Evolutionary conservation across 2,329 filamentous ascomycete genomes (phyloP).

Genomic region (Botrytis fragariae): DNA sequence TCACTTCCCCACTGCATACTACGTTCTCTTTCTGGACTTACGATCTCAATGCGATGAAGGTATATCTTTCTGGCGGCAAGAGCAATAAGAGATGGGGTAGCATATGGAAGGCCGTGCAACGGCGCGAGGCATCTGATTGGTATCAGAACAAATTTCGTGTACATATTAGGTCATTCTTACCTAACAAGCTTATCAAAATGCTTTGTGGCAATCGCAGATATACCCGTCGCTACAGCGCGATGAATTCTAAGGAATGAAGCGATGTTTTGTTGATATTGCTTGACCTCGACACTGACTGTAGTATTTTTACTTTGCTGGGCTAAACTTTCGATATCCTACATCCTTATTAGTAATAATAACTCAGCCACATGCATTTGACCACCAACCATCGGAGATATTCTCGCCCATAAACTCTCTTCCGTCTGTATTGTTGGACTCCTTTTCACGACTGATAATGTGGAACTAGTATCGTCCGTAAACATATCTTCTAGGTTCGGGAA

Average conservation of each 20-base stretch:
- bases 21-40: constrained; percentile 68
- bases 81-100: constrained; percentile 78
- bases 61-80: constrained; percentile 87
- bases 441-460: constrained; percentile 39
- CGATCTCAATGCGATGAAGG: constrained; percentile 74
- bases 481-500: constrained; percentile 72
- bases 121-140: constrained; percentile 64
- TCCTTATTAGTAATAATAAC: constrained; percentile 21
- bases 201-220: constrained; percentile 74
- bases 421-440: constrained; percentile 28
- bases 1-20: constrained; percentile 94
- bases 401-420: constrained; percentile 26
- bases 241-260: constrained; percentile 84
- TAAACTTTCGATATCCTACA: constrained; percentile 36
- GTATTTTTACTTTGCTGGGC: constrained; percentile 56
- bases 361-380: background rate
- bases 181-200: constrained; percentile 69
- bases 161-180: constrained; percentile 39
- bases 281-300: constrained; percentile 70
- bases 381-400: constrained; percentile 33
- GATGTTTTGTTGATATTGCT: constrained; percentile 84
- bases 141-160: constrained; percentile 1
- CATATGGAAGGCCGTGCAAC: constrained; percentile 75
- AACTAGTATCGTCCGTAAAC: constrained; percentile 37
- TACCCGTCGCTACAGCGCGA: constrained; percentile 74